Evolutionary conservation across 805 yeast species (phyloP).

Genomic region (Nakazawaea siamensis): DNA sequence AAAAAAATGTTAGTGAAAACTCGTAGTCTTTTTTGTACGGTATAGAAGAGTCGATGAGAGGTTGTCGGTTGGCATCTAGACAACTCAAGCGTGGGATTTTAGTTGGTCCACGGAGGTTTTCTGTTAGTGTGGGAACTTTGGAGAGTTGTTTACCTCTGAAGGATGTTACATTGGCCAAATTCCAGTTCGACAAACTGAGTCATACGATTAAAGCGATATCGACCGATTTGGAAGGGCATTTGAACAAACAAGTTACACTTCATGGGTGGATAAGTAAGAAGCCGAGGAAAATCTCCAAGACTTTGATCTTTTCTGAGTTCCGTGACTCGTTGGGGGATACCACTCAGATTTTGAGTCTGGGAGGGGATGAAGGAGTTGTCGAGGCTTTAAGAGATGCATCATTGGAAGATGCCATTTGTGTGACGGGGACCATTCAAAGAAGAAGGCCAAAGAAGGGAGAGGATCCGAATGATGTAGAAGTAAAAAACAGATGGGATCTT

Average conservation of each 20-base stretch:
- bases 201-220: conserved; percentile 19
- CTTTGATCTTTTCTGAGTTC: conserved; percentile 61
- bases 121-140: too few relatives aligned
- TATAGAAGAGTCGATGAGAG: too few relatives aligned
- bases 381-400: conserved; percentile 35
- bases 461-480: conserved; percentile 10
- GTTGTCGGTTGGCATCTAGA: too few relatives aligned
- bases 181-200: conserved; percentile 20
- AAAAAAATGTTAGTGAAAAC: too few relatives aligned
- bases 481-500: conserved; percentile 54
- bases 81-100: too few relatives aligned
- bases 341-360: conserved; percentile 46
- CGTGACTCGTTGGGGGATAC: conserved; percentile 66
- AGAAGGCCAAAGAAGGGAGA: conserved; percentile 22
- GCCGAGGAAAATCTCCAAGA: conserved; percentile 61
- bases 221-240: conserved; percentile 1
- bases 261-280: conserved; percentile 82
- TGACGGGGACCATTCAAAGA: conserved; percentile 44
- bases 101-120: too few relatives aligned
- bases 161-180: conserved; percentile 4
- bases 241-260: conserved; percentile 31
- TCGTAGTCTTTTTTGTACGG: too few relatives aligned
- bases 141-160: conserved; percentile 6
- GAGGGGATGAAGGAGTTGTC: conserved; percentile 27
- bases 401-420: conserved; percentile 69